Conservation (phyloP, 495 filamentous ascomycete genomes). For the Trichoderma reesei region DNA sequence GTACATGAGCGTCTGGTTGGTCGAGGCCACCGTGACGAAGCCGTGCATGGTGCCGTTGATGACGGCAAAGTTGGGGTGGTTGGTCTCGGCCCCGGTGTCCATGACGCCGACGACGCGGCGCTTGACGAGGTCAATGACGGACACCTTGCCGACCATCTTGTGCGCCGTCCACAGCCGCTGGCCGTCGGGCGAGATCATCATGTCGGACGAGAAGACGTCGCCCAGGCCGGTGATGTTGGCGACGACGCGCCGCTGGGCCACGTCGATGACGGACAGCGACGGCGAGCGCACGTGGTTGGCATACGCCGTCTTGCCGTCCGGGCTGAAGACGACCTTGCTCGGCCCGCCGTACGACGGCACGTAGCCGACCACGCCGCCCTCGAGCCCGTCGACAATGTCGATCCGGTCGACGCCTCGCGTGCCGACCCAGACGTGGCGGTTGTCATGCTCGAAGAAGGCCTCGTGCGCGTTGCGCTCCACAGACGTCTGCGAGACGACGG, state of each 20-base stretch:
- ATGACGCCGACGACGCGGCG: conserved; percentile 14
- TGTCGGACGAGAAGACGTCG: conserved; percentile 19
- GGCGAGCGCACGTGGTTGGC: conserved; percentile 17
- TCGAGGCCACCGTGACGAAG: conserved; percentile 17
- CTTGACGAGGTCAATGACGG: conserved; percentile 11
- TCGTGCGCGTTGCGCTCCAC: conserved; percentile 19
- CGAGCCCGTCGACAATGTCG: conserved; percentile 15
- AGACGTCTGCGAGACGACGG: conserved; percentile 15
- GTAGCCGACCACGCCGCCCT: conserved; percentile 14
- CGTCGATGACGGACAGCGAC: conserved; percentile 15
- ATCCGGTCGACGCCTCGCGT: conserved; percentile 17
- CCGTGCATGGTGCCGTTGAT: conserved; percentile 16
- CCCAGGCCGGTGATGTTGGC: conserved; percentile 17
- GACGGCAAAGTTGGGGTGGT: conserved; percentile 18
- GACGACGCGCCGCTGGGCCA: conserved; percentile 11
- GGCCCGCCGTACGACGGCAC: conserved; percentile 16
- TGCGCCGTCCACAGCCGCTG: conserved; percentile 18
- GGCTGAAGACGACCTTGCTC: conserved; percentile 20
- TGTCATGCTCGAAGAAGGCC: conserved; percentile 20
- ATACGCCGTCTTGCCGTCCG: conserved; percentile 16
- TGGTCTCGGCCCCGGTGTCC: conserved; percentile 18
- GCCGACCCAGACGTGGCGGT: conserved; percentile 18
- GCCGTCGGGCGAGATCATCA: conserved; percentile 19
- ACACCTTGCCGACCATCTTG: conserved; percentile 19
- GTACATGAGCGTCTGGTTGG: conserved; percentile 16